phyloP scores from a whole-genome alignment of 208 protist genomes.

The Crithidia acanthocephali region DNA sequence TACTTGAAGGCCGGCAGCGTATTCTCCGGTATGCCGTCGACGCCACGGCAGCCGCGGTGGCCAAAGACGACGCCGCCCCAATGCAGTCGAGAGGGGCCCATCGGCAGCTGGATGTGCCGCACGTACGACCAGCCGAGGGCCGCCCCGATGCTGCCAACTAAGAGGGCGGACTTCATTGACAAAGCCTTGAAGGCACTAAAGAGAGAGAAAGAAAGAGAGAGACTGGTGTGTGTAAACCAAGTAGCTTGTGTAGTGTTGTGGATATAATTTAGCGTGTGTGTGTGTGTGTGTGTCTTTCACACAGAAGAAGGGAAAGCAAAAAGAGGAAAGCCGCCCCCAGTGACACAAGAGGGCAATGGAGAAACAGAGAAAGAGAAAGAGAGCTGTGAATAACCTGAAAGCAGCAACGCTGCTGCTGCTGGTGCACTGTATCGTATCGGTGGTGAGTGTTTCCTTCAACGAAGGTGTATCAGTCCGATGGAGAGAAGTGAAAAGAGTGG shows the following conservation, averaged over 20 bases:
- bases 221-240: constrained; percentile 7
- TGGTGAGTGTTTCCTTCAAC: too few relatives aligned
- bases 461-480: too few relatives aligned
- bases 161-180: constrained; percentile 26
- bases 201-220: too few relatives aligned
- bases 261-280: constrained; percentile 19
- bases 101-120: constrained; percentile 73
- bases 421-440: too few relatives aligned
- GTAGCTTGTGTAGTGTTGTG: too few relatives aligned
- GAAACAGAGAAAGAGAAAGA: too few relatives aligned
- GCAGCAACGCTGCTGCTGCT: too few relatives aligned
- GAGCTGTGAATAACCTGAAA: too few relatives aligned
- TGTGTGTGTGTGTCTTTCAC: constrained; percentile 10
- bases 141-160: constrained; percentile 34
- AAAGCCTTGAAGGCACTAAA: neutral
- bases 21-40: constrained; percentile 84
- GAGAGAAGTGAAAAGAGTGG: too few relatives aligned
- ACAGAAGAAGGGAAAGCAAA: too few relatives aligned
- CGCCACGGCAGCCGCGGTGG: constrained; percentile 84
- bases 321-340: neutral
- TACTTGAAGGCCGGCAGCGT: constrained; percentile 89
- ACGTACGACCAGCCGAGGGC: constrained; percentile 74
- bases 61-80: constrained; percentile 87
- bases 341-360: too few relatives aligned
- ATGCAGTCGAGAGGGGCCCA: constrained; percentile 70